These are phyloP conservation scores for Phytopythium cucurbitacearum DNA, from an alignment of 352 stramenopile genomes.

Conservation along the genomic window DNA sequence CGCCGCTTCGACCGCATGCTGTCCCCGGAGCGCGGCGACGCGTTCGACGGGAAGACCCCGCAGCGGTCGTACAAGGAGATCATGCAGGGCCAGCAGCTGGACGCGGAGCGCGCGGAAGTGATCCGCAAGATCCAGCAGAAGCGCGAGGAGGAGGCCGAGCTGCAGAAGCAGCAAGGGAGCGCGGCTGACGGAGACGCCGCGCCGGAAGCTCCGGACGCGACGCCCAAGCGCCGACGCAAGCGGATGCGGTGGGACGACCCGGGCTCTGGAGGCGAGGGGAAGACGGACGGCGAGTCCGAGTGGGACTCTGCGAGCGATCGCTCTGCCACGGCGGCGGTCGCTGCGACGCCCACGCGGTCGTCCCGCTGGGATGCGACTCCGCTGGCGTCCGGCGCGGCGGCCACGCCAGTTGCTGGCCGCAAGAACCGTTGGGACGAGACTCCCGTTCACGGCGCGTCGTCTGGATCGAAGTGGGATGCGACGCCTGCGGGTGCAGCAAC, in stretches of 20 bases:
- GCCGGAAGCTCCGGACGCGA: slow-evolving; percentile 18
- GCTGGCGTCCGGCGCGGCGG: slow-evolving; percentile 17
- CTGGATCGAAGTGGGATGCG: slow-evolving; percentile 90
- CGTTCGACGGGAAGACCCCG: slow-evolving; percentile 85
- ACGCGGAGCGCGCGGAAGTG: slow-evolving; percentile 83
- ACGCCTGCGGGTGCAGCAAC: slow-evolving; percentile 78
- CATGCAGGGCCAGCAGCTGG: slow-evolving; percentile 88
- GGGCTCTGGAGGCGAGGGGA: slow-evolving; percentile 28
- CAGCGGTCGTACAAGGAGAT: slow-evolving; percentile 83
- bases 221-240: slow-evolving; percentile 60
- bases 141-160: slow-evolving; percentile 52
- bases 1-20: slow-evolving; percentile 87
- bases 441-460: slow-evolving; percentile 36
- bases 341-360: slow-evolving; percentile 49
- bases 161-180: slow-evolving; percentile 26
- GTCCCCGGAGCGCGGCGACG: slow-evolving; percentile 88
- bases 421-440: slow-evolving; percentile 87
- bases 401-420: slow-evolving; percentile 37
- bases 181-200: slow-evolving; percentile 12
- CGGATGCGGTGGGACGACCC: slow-evolving; percentile 86
- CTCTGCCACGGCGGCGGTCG: slow-evolving; percentile 23
- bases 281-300: slow-evolving; percentile 74
- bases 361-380: slow-evolving; percentile 81
- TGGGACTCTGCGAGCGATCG: slow-evolving; percentile 66
- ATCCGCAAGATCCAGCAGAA: slow-evolving; percentile 88